Evolutionary conservation across 768 basidiomycete species (phyloP).

Genomic region (Botryobasidium botryosum): DNA sequence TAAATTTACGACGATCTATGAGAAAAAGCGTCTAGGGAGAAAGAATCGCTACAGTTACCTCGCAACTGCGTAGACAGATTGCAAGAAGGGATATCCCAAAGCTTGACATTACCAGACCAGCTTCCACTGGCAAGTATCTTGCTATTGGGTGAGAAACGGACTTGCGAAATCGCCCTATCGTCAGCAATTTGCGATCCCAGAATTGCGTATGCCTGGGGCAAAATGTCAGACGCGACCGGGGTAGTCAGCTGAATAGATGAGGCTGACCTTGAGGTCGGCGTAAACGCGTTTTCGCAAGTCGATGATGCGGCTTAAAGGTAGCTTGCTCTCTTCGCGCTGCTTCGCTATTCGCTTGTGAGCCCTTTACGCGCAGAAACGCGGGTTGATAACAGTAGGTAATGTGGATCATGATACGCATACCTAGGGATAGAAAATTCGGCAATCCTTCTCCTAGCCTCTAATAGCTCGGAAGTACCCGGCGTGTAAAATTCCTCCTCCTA

Average conservation of each 20-base stretch:
- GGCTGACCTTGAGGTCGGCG: conserved; percentile 65
- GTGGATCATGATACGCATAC: conserved; percentile 29
- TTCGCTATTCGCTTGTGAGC: conserved; percentile 87
- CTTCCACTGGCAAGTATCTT: conserved; percentile 79
- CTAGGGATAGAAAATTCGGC: conserved; percentile 92
- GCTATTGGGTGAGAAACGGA: conserved; percentile 88
- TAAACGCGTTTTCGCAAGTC: conserved; percentile 88
- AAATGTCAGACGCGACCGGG: too few species aligned
- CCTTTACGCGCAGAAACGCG: conserved; percentile 58
- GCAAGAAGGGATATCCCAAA: conserved; percentile 92
- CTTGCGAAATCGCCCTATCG: conserved; percentile 82
- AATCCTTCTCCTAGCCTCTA: conserved; percentile 68
- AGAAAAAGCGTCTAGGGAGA: too few species aligned
- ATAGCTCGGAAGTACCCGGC: conserved; percentile 70
- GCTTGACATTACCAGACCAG: conserved; percentile 88
- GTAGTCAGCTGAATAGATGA: background rate
- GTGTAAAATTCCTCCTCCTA: conserved; percentile 95
- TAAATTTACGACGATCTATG: conserved; percentile 19
- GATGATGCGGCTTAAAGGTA: conserved; percentile 77
- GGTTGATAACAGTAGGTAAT: conserved; percentile 30
- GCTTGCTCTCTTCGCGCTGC: conserved; percentile 76
- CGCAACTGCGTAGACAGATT: conserved; percentile 57
- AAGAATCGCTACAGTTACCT: conserved; percentile 29
- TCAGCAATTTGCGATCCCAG: conserved; percentile 97
- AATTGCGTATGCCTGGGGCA: conserved; percentile 71